Conservation (phyloP, 2,329 filamentous ascomycete genomes). For the Trichophyton simii region DNA sequence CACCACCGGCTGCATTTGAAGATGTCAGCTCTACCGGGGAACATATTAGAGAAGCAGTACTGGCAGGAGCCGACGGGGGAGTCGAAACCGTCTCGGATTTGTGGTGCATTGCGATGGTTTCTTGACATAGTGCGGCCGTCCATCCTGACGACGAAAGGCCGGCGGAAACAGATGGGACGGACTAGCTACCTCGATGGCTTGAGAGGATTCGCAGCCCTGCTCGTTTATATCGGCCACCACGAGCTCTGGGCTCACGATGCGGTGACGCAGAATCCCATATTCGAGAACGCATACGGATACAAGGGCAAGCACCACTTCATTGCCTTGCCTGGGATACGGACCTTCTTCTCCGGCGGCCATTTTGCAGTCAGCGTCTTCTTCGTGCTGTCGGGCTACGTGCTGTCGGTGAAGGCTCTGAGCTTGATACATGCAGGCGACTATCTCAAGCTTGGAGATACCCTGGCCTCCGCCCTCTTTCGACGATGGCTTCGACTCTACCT, state of each 20-base stretch:
- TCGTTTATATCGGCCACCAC: conserved; percentile 9
- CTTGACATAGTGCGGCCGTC: conserved; percentile 13
- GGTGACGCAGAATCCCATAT: not conserved
- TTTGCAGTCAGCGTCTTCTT: conserved; percentile 39
- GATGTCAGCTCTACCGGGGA: conserved; percentile 7
- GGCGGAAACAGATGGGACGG: not conserved
- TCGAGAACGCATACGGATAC: conserved; percentile 9
- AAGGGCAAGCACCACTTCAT: conserved; percentile 10
- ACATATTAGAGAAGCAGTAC: conserved; percentile 16
- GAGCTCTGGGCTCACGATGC: conserved; percentile 4
- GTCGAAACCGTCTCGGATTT: not conserved
- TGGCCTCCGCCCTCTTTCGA: conserved; percentile 34
- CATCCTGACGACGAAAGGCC: not conserved
- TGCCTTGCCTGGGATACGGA: conserved; percentile 10
- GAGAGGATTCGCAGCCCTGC: conserved; percentile 17
- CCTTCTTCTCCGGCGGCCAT: conserved; percentile 29
- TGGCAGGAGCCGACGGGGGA: conserved; percentile 12
- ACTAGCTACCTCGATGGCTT: conserved; percentile 20
- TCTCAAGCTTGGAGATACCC: conserved; percentile 8
- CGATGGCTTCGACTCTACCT: conserved; percentile 33
- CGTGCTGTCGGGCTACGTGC: conserved; percentile 38
- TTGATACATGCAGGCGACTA: conserved; percentile 23
- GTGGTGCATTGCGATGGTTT: conserved; percentile 10
- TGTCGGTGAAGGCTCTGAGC: conserved; percentile 30
- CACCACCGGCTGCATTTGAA: not conserved